Conservation (phyloP, 2,329 filamentous ascomycete genomes). For the Zelopaecilomyces penicillatus region DNA sequence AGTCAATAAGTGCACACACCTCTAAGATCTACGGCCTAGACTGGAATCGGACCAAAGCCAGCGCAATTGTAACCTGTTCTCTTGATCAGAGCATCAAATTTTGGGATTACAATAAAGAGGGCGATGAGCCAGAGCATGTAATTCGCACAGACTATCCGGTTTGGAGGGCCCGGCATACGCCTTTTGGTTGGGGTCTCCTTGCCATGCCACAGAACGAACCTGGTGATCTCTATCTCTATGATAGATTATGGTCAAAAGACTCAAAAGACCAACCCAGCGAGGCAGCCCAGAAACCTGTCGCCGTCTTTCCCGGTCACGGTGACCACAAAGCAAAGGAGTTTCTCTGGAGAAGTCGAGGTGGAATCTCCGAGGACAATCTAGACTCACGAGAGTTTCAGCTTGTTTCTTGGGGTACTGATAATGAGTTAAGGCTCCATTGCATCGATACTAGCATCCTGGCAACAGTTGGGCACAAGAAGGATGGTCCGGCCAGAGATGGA, state of each 20-base stretch:
- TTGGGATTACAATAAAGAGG: conserved; percentile 66
- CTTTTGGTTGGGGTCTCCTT: conserved; percentile 76
- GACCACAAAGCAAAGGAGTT: conserved; percentile 79
- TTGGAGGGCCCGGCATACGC: conserved; percentile 85
- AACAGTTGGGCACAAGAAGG: conserved; percentile 65
- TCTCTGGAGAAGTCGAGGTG: conserved; percentile 73
- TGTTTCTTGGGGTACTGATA: conserved; percentile 87
- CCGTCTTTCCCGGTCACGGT: conserved; percentile 53
- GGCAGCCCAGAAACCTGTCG: conserved; percentile 39
- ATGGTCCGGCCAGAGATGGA: conserved; percentile 53
- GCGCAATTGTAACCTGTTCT: conserved; percentile 76
- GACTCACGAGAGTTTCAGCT: conserved; percentile 88
- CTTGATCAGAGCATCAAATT: conserved; percentile 89
- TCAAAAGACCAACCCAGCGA: conserved; percentile 35
- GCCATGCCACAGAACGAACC: conserved; percentile 90
- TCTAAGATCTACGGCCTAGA: conserved; percentile 95
- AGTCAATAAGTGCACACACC: conserved; percentile 76
- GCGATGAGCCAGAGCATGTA: conserved; percentile 61
- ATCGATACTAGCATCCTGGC: conserved; percentile 57
- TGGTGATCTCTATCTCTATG: conserved; percentile 77
- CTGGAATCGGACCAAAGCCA: conserved; percentile 74
- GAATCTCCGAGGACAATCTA: conserved; percentile 54
- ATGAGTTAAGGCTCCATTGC: conserved; percentile 69
- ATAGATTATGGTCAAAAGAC: conserved; percentile 44
- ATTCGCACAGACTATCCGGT: conserved; percentile 80